Conservation (phyloP, 2,329 filamentous ascomycete species). For the Xylariales sp. region DNA sequence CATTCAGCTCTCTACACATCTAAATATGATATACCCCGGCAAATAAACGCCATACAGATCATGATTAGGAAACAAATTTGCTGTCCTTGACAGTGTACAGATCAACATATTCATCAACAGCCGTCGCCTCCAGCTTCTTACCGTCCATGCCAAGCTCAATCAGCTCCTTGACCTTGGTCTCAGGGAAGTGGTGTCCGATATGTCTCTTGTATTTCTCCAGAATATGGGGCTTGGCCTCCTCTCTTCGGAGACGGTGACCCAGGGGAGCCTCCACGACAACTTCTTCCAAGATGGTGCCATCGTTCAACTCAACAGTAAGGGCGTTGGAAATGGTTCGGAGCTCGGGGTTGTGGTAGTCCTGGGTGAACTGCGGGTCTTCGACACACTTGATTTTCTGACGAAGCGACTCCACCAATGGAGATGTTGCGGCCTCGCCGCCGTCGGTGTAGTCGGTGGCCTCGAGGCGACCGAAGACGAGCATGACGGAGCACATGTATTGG, state of each 20-base stretch:
- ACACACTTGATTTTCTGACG: conserved; percentile 93
- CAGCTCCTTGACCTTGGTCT: conserved; percentile 74
- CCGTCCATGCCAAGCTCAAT: conserved; percentile 73
- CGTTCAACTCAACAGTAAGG: conserved; percentile 88
- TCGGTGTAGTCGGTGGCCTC: conserved; percentile 92
- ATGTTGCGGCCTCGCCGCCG: conserved; percentile 86
- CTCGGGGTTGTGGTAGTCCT: conserved; percentile 89
- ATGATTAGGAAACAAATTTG: conserved; percentile 47
- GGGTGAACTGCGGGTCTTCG: conserved; percentile 90
- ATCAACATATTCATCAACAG: conserved; percentile 92
- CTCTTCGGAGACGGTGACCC: conserved; percentile 82
- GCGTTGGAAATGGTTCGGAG: conserved; percentile 98
- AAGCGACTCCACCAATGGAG: conserved; percentile 82
- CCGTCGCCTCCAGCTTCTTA: conserved; percentile 70
- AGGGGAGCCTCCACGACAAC: conserved; percentile 90
- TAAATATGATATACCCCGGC: conserved; percentile 2
- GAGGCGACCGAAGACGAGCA: conserved; percentile 92
- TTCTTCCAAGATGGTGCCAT: conserved; percentile 87
- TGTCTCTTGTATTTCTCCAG: conserved; percentile 94
- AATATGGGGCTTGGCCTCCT: conserved; percentile 97
- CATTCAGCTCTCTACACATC: conserved; percentile 3
- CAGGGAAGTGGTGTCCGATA: conserved; percentile 74
- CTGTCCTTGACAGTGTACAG: conserved; percentile 54
- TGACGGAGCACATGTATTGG: conserved; percentile 97
- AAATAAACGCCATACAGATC: background rate